Base-by-base conservation (phyloP, 2,329 filamentous ascomycete genomes). In the Lachnellula cervina region DNA sequence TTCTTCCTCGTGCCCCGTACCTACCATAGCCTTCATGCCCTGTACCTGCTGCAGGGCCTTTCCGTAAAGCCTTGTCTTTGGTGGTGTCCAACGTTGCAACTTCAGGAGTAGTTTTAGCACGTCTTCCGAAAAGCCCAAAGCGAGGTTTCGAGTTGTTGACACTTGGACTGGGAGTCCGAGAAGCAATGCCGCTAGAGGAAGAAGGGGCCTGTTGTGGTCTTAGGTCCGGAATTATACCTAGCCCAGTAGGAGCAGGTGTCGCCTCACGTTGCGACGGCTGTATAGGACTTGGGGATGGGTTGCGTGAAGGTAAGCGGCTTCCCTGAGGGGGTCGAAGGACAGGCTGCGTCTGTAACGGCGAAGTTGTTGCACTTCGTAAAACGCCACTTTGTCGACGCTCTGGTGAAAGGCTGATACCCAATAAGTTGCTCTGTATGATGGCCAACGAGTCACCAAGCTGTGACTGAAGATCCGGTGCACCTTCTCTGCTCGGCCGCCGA, bases 21-120 rank as follows among this genome's bases (percentile, higher is more conserved):
- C 80, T 81, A 0, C 87, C 87, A 65, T 93, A 92, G 1, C 88
- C 88, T 73, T 97, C 93, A 66, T 97, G 91, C 0, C 93, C 93
- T 38, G 93, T 97, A n/a, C 93, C 93, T 42, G 93, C 93, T 16
- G 81, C 83, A 21, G 93, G 93, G 0, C 93, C 92, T 71, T 90
- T 93, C 28, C 88, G 81, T 23, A 75, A 58, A 7, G 75, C 68
- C 60, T 80, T 84, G 8, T 86, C 83, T 38, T 79, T 77, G 67
- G 80, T 32, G 9, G 28, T 83, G n/a, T 84, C 80, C 0, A 69
- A 57, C 19, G 70, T 71, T 11, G 72, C 58, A n/a, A 71, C 68
- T 43, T 83, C 77, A 4, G 80, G 69, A 0, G 81, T 77, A 0
- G 81, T 77, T 70, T 90, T 95, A 14, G 84, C 84, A 54, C 84